Conservation (phyloP, 768 basidiomycete species). For the Agaricus subrufescens region DNA sequence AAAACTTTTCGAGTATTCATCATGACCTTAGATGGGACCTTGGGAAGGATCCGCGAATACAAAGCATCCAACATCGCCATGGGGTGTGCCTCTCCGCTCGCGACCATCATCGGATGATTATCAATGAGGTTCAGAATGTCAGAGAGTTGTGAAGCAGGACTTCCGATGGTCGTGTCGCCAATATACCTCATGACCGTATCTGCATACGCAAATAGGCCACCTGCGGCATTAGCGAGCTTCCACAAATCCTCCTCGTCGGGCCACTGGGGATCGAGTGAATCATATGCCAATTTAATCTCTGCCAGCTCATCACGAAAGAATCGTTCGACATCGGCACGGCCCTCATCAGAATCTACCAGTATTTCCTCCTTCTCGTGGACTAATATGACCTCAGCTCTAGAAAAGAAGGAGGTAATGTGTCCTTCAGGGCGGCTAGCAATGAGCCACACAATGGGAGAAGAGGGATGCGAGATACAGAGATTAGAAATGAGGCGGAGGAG, state of each 20-base stretch:
- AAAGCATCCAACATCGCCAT: too few species aligned
- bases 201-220: constrained; percentile 21
- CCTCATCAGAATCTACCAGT: constrained; percentile 9
- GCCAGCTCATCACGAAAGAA: constrained; percentile 11
- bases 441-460: constrained; percentile 16
- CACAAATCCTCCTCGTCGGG: constrained; percentile 11
- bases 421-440: constrained; percentile 23
- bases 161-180: not conserved
- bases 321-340: constrained; percentile 14
- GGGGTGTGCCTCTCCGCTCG: too few species aligned
- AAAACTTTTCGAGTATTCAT: not conserved
- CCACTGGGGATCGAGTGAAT: constrained; percentile 13
- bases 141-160: not conserved
- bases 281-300: not conserved
- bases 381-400: not conserved
- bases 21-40: too few species aligned
- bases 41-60: too few species aligned
- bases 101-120: too few species aligned
- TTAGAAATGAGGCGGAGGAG: constrained; percentile 12
- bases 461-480: not conserved
- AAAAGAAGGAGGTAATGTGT: constrained; percentile 14
- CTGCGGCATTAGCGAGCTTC: constrained; percentile 13
- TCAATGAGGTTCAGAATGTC: too few species aligned
- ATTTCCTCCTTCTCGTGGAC: constrained; percentile 2
- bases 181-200: constrained; percentile 17